Conservation (phyloP, 2,329 filamentous ascomycete genomes). For the Pyrenophora graminea region DNA sequence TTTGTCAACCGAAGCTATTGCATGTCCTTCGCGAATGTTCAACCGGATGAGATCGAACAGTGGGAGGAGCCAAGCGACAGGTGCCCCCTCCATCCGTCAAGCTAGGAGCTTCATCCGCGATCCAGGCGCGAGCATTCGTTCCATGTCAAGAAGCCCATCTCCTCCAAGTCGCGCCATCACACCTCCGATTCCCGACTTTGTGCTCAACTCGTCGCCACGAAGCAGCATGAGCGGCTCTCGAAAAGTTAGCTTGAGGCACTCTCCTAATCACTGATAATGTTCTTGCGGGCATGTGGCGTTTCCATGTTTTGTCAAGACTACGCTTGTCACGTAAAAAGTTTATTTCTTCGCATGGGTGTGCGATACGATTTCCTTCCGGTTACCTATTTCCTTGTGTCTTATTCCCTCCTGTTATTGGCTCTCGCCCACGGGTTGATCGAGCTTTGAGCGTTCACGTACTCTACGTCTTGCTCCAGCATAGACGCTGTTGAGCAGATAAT, state of each 20-base stretch:
- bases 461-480: conserved; percentile 13
- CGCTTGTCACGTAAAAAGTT: conserved; percentile 2
- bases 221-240: conserved; percentile 42
- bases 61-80: conserved; percentile 18
- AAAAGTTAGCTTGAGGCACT: conserved; percentile 35
- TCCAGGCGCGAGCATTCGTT: conserved; percentile 24
- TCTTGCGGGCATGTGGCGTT: neutral
- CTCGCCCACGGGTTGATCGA: conserved; percentile 25
- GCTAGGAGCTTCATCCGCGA: conserved; percentile 30
- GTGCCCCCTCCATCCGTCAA: conserved; percentile 27
- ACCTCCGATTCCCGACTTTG: conserved; percentile 50
- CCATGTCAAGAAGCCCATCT: conserved; percentile 36
- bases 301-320: neutral
- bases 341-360: conserved; percentile 11
- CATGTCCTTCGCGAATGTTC: conserved; percentile 41
- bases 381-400: conserved; percentile 4
- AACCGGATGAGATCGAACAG: conserved; percentile 46
- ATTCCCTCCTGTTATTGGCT: conserved; percentile 14
- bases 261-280: conserved; percentile 23
- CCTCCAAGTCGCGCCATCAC: conserved; percentile 47
- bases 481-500: conserved; percentile 7
- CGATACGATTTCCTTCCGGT: conserved; percentile 14
- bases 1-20: conserved; percentile 66
- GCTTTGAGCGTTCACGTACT: conserved; percentile 17
- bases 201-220: conserved; percentile 47